Evolutionary conservation across 2,329 filamentous ascomycete genomes (phyloP).

Genomic region (Cladosporium velox): DNA sequence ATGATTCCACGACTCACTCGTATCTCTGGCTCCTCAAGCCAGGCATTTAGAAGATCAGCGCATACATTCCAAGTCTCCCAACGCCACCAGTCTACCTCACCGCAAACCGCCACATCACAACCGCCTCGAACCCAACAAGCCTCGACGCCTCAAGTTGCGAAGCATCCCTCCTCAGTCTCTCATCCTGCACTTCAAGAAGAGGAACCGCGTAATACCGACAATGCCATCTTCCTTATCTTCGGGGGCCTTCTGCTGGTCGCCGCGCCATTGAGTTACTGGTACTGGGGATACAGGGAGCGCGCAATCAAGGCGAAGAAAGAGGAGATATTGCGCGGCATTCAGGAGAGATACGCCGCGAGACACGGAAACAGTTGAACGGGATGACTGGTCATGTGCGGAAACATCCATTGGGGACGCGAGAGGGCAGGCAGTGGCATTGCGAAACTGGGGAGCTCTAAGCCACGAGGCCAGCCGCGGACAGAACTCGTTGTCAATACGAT

Average conservation of each 20-base stretch:
- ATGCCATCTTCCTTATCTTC: constrained; percentile 13
- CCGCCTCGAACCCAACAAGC: constrained; percentile 5
- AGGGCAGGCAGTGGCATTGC: not conserved
- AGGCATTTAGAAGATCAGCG: not conserved
- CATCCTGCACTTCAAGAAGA: constrained; percentile 14
- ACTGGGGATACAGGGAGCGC: constrained; percentile 19
- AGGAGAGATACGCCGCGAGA: constrained; percentile 19
- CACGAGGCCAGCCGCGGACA: not conserved
- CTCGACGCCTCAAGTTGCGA: not conserved
- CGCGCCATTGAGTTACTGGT: constrained; percentile 20
- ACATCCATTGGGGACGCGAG: not conserved
- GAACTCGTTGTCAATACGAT: not conserved
- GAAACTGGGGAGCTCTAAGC: too few species aligned
- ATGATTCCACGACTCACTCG: not conserved
- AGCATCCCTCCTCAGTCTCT: constrained; percentile 15
- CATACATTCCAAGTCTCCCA: not conserved
- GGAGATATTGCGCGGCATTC: constrained; percentile 16
- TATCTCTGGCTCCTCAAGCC: not conserved
- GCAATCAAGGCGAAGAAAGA: constrained; percentile 20
- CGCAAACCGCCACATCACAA: constrained; percentile 5
- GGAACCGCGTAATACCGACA: not conserved
- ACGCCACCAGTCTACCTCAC: constrained; percentile 16
- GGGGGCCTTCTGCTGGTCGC: constrained; percentile 4
- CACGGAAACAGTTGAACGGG: constrained; percentile 5
- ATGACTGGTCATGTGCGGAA: not conserved